Evolutionary conservation across 345 rosid genomes (phyloP).

Genomic region (Gossypium anomalum): DNA sequence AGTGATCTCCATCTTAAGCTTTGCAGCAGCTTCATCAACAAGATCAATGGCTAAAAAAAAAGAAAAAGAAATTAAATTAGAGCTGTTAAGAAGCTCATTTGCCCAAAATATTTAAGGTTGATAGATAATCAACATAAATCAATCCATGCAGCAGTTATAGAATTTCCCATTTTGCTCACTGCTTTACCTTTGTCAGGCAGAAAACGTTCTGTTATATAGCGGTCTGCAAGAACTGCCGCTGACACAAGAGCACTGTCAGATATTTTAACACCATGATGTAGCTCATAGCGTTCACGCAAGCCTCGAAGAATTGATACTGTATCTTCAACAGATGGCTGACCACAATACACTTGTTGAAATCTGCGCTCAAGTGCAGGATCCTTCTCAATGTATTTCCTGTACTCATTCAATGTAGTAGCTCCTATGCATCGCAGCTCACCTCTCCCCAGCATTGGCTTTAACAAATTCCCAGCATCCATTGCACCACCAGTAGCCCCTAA

Average conservation of each 20-base stretch:
- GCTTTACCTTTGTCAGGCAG: conserved; percentile 90
- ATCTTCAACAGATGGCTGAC: conserved; percentile 90
- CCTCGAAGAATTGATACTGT: conserved; percentile 91
- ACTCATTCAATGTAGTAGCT: conserved; percentile 84
- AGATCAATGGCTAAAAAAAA: conserved; percentile 81
- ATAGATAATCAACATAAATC: neutral
- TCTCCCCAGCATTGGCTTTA: conserved; percentile 92
- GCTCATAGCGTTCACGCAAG: conserved; percentile 75
- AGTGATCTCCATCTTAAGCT: conserved; percentile 96
- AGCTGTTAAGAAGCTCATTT: neutral
- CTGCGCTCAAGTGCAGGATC: conserved; percentile 91
- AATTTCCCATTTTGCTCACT: neutral
- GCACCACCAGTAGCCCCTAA: conserved; percentile 75
- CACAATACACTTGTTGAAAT: conserved; percentile 93
- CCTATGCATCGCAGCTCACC: conserved; percentile 92
- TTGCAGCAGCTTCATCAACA: conserved; percentile 95
- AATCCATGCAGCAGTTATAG: neutral
- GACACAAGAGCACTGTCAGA: conserved; percentile 90
- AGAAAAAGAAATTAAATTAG: conserved; percentile 15
- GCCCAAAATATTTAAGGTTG: neutral
- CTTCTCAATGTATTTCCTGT: conserved; percentile 86
- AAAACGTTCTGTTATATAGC: conserved; percentile 88
- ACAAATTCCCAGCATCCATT: conserved; percentile 92
- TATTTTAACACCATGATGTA: conserved; percentile 90
- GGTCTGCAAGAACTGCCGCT: conserved; percentile 80